A percentile compares a stretch with the other conserved stretches of the same genome.
Evolutionary conservation across 2,329 filamentous ascomycete species (phyloP).

Genomic region (Diaporthe amygdali): DNA sequence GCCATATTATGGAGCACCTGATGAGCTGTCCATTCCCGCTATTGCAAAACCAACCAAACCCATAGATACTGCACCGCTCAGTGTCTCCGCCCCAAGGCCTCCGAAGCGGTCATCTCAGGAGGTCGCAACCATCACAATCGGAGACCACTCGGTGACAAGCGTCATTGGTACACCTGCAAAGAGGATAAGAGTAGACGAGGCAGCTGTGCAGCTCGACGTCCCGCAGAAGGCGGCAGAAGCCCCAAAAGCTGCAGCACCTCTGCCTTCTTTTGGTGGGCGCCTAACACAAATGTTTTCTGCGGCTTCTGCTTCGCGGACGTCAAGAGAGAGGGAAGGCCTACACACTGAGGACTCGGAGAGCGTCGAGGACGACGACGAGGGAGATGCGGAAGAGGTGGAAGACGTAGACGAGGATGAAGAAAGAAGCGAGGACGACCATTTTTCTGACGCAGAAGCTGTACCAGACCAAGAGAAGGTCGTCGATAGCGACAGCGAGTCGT

Average conservation of each 20-base stretch:
- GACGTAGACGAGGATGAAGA: slow-evolving; percentile 38
- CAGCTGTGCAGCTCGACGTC: slow-evolving; percentile 35
- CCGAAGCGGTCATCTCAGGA: slow-evolving; percentile 66
- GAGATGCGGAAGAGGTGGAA: slow-evolving; percentile 24
- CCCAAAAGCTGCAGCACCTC: slow-evolving; percentile 31
- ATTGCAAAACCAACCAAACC: slow-evolving; percentile 38
- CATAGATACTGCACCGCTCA: slow-evolving; percentile 29
- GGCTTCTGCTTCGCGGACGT: slow-evolving; percentile 32
- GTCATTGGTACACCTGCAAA: slow-evolving; percentile 65
- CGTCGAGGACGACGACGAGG: slow-evolving; percentile 20
- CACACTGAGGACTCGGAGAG: slow-evolving; percentile 25
- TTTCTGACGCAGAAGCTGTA: slow-evolving; percentile 19
- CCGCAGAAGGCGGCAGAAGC: slow-evolving; percentile 37
- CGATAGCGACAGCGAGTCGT: slow-evolving; percentile 4
- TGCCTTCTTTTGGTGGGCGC: slow-evolving; percentile 49
- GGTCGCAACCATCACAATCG: slow-evolving; percentile 77
- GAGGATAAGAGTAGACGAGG: slow-evolving; percentile 47
- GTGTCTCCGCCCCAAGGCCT: slow-evolving; percentile 28
- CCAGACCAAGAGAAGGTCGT: background rate
- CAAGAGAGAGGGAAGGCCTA: slow-evolving; percentile 27
- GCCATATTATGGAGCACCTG: background rate
- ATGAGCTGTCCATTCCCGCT: slow-evolving; percentile 39
- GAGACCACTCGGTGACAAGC: slow-evolving; percentile 69
- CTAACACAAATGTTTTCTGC: slow-evolving; percentile 51
- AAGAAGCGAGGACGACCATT: slow-evolving; percentile 13